A percentile compares a stretch with the other conserved stretches of the same genome.
These are phyloP conservation scores for Alopecurus myosuroides DNA, from an alignment of 176 grass and related monocot species.

Conservation along the genomic window DNA sequence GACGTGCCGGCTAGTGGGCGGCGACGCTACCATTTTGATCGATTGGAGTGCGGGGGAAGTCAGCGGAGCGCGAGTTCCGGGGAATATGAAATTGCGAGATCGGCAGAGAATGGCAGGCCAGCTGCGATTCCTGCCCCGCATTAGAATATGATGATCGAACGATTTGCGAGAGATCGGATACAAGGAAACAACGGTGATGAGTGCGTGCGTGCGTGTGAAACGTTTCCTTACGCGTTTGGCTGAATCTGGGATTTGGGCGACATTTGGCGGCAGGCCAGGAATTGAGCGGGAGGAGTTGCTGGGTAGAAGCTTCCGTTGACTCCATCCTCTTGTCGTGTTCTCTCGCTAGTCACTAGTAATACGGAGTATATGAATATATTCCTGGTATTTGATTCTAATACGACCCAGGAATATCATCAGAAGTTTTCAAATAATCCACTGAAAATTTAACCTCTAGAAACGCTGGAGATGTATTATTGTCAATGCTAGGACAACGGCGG, in stretches of 20 bases:
- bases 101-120: neutral
- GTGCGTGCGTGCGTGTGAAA: neutral
- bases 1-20: slow-evolving; percentile 26
- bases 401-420: no score
- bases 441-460: no score
- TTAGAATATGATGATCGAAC: neutral
- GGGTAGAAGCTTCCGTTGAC: neutral
- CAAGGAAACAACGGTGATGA: neutral
- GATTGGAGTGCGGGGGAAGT: neutral
- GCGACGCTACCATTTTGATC: neutral
- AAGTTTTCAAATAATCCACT: no score
- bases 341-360: neutral
- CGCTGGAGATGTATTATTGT: no score
- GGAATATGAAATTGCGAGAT: slow-evolving; percentile 8
- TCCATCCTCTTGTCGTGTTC: neutral
- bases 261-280: neutral
- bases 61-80: slow-evolving; percentile 13
- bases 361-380: no score
- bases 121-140: neutral
- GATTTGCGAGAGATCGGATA: neutral
- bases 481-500: no score
- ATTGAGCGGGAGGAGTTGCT: neutral
- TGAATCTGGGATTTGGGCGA: neutral
- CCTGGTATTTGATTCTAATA: no score
- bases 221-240: neutral